Evolutionary conservation across 1,284 basidiomycete genomes (phyloP).

Genomic region (Phlebopus sp.): DNA sequence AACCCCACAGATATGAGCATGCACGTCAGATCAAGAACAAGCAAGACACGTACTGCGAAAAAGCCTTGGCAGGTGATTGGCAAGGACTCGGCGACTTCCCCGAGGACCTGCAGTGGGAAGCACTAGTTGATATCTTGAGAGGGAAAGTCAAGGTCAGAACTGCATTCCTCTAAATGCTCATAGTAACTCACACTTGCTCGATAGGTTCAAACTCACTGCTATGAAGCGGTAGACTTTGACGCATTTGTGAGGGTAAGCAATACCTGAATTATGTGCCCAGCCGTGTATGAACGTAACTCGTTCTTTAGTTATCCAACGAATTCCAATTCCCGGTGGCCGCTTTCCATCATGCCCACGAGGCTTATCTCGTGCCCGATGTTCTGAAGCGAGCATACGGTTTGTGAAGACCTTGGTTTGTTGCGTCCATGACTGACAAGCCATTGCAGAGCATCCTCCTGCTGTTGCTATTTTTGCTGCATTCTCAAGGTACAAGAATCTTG

Average conservation of each 20-base stretch:
- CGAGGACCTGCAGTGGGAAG: constrained; percentile 76
- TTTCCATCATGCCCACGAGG: constrained; percentile 86
- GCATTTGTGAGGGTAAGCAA: constrained; percentile 55
- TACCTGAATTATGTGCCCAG: neutral
- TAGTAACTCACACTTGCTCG: neutral
- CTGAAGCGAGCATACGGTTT: constrained; percentile 71
- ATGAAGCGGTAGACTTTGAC: constrained; percentile 80
- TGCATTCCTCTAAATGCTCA: neutral
- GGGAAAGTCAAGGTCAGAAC: constrained; percentile 64
- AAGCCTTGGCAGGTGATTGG: constrained; percentile 54
- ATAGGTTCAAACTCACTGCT: constrained; percentile 57
- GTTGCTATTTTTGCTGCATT: constrained; percentile 78
- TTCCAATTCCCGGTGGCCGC: constrained; percentile 82
- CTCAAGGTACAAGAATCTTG: constrained; percentile 37
- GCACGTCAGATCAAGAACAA: constrained; percentile 57
- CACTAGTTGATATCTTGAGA: constrained; percentile 78
- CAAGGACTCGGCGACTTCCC: constrained; percentile 64
- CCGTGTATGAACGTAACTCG: neutral
- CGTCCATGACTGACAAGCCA: constrained; percentile 8
- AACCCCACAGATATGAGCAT: constrained; percentile 33
- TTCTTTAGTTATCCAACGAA: constrained; percentile 62
- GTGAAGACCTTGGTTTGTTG: constrained; percentile 34
- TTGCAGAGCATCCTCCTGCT: constrained; percentile 57
- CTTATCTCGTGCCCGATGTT: constrained; percentile 79
- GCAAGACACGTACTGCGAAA: constrained; percentile 71